phyloP scores from a whole-genome alignment of 2,329 filamentous ascomycete genomes.

The Aphanocladium album region DNA sequence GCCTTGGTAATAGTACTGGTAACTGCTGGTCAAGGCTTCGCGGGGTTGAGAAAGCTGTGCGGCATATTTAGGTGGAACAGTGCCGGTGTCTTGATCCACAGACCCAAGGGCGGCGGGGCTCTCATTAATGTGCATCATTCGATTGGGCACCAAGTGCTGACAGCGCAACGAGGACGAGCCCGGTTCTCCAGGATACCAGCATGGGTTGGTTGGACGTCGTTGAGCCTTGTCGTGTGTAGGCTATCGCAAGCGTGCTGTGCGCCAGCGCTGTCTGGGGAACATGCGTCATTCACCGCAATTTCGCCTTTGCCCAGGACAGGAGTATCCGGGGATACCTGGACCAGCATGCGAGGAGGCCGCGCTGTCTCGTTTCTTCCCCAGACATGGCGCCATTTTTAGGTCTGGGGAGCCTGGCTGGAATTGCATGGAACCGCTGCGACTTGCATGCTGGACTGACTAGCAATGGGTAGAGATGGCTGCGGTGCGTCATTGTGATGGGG shows the following conservation, averaged over 20 bases:
- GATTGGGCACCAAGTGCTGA: constrained; percentile 12
- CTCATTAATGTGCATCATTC: constrained; percentile 12
- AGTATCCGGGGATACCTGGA: not conserved
- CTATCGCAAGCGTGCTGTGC: not conserved
- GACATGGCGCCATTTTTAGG: constrained; percentile 9
- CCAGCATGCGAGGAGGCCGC: not conserved
- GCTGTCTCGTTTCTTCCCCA: not conserved
- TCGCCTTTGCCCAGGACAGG: not conserved
- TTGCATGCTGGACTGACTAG: not conserved
- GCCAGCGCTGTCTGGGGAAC: not conserved
- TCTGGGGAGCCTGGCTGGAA: not conserved
- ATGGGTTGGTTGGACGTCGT: constrained; percentile 10
- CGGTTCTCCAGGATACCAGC: not conserved
- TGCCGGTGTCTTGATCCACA: constrained; percentile 2
- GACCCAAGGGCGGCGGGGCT: constrained; percentile 1
- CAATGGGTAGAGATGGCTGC: not conserved
- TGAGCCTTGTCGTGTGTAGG: constrained; percentile 3
- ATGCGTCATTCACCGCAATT: constrained; percentile 13
- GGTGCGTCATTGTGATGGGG: constrained; percentile 7
- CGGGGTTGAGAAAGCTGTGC: constrained; percentile 1
- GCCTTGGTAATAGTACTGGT: not conserved
- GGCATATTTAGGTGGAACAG: constrained; percentile 10
- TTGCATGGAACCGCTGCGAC: not conserved
- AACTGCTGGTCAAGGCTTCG: not conserved
- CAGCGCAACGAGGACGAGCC: not conserved